Evolutionary conservation across 805 yeast species (phyloP), one percentile per base, ranked within the genome.

Genomic region (Candida qinlingensis): DNA sequence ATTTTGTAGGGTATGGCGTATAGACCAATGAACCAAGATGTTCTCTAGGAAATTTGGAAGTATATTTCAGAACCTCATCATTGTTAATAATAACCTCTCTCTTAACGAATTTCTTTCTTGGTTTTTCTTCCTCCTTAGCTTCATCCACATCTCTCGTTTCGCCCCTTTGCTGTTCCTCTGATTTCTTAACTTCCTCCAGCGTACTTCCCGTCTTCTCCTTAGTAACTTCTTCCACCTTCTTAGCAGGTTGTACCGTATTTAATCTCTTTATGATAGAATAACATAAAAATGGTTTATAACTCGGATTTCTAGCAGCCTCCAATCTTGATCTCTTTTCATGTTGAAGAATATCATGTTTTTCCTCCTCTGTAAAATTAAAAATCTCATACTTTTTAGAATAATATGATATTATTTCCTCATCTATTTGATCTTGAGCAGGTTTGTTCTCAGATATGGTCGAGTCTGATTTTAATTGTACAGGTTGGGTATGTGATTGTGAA

Each of bases 1-100:
- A 61, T 67, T 69, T 68, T 0, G 84, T 79, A 11, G 83, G 81
- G 25, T 73, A 72, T 7, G 80, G 77, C 40, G 74, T 75, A 60
- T 87, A 87, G 0, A 83, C 61, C 4, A 83, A 63, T 1, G 79
- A 69, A 0, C 87, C 87, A 8, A 84, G 63, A 50, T 73, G 66
- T 36, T 63, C 65, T 38, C 80, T 63, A 31, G 75, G 74, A 54
- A 78, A 76, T 47, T 61, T 56, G 4, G 65, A 54, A 2, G 76
- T 76, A 28, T 63, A 62, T 12, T 61, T 63, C 0, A 76, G 48
- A 2, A 73, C 80, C 35, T 70, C 73, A 10, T 57, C 49, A 51
- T 70, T 75, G 47, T 68, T 60, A 3, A 79, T 69, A 0, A 55
- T 59, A 2, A 68, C 48, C 27, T 52, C 51, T 12, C 60, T 56